Conservation (phyloP, 306 rosid species). For the Begonia peltatifolia region DNA sequence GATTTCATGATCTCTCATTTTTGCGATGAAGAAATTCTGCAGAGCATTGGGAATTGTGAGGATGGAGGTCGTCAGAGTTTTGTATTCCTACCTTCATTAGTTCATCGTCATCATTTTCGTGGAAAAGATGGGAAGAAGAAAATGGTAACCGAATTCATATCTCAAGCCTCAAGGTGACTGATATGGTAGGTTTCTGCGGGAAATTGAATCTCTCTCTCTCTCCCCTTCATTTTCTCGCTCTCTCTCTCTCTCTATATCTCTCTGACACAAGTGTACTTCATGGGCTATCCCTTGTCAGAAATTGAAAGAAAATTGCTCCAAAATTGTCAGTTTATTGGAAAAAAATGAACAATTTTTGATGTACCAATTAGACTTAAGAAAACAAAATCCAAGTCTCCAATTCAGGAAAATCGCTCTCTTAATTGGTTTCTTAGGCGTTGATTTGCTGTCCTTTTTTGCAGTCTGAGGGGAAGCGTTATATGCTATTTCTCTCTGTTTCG, state of each 20-base stretch:
- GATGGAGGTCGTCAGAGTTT: too few species aligned
- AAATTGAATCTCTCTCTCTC: too few species aligned
- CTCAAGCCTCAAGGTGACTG: too few species aligned
- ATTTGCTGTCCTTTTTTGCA: constrained; percentile 9
- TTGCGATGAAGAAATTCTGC: too few species aligned
- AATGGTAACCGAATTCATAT: too few species aligned
- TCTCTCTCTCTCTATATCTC: not conserved
- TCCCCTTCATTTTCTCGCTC: too few species aligned
- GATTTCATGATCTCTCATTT: too few species aligned
- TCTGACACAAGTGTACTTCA: constrained; percentile 1
- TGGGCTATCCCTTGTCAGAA: constrained; percentile 1
- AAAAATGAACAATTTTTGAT: not conserved
- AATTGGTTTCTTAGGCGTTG: constrained; percentile 11
- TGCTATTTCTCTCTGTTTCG: constrained; percentile 8
- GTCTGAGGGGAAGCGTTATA: constrained; percentile 1
- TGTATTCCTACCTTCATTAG: too few species aligned
- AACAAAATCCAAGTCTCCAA: constrained; percentile 6
- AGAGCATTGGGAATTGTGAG: too few species aligned
- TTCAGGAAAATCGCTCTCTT: constrained; percentile 9
- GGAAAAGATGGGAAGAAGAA: too few species aligned
- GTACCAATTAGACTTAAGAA: constrained; percentile 2
- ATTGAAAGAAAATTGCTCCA: constrained; percentile 1
- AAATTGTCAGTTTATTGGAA: not conserved
- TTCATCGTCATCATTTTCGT: too few species aligned
- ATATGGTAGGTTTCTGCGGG: too few species aligned